Evolutionary conservation across 495 filamentous ascomycete species (phyloP), one percentile per base, ranked within the genome.

Genomic region (Physcia stellaris): DNA sequence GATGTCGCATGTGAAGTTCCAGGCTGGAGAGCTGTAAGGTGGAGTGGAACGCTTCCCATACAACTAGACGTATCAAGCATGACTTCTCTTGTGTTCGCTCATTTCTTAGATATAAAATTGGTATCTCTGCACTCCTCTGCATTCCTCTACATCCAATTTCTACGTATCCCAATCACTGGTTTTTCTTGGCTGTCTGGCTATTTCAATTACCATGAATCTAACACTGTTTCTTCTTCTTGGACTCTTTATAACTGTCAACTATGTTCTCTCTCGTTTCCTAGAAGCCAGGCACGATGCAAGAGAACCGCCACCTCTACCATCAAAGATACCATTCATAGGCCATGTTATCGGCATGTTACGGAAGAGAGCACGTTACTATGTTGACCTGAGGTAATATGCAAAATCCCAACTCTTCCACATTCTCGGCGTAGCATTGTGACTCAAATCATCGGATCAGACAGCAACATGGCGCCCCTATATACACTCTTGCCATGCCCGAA

Each of bases 401-500:
- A 42, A 46, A 0, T 42, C 50, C 5, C 51, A 39, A 40, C 46
- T 42, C 15, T n/a, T 11, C 13, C 13, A 20, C 21, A n/a, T n/a
- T n/a, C n/a, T n/a, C n/a, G n/a, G n/a, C n/a, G n/a, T n/a, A n/a
- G n/a, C n/a, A 15, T 39, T 10, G 20, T 28, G 26, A 9, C 9
- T 28, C 13, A 28, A 21, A 17, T 18, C n/a, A 18, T 27, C 24
- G 35, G 9, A 9, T 37, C 33, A 52, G 51, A 24, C 11, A 46
- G 11, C 35, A 47, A 18, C 38, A 34, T 1, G 27, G n/a, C 11
- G 18, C 37, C 3, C 53, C 57, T 16, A 60, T 65, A 32, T 62
- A 55, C 26, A 62, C 60, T 22, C 32, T 65, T 15, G 26, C 35
- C 3, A 42, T 65, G 12, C 57, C 52, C 0, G 50, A 52, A 0